Conservation (phyloP, 148 eudicot genomes). For the Mesembryanthemum crystallinum region DNA sequence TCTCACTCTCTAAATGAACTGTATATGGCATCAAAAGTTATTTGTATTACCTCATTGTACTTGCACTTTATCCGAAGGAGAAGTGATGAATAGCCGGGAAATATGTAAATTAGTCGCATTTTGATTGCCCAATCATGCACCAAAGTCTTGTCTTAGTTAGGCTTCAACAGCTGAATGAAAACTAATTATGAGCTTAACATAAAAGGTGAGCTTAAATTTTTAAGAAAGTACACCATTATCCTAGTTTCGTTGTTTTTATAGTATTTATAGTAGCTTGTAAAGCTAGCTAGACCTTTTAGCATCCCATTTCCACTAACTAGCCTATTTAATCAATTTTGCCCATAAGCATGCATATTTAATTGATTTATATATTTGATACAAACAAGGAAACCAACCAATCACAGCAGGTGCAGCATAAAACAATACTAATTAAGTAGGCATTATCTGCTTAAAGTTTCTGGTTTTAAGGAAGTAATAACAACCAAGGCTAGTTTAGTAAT, state of each 20-base stretch:
- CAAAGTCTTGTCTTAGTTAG: constrained; percentile 22
- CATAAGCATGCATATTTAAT: neutral
- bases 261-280: constrained; percentile 5
- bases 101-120: constrained; percentile 14
- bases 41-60: constrained; percentile 26
- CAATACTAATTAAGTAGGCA: neutral
- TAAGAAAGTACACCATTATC: constrained; percentile 4
- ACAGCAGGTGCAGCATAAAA: neutral
- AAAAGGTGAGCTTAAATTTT: neutral
- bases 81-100: constrained; percentile 12
- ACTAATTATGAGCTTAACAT: neutral
- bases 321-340: constrained; percentile 15
- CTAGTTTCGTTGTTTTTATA: neutral
- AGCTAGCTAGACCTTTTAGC: constrained; percentile 12
- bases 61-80: constrained; percentile 17
- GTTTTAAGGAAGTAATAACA: neutral
- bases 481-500: constrained; percentile 10
- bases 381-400: neutral
- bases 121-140: constrained; percentile 25
- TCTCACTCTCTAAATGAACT: neutral
- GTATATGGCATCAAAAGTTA: neutral
- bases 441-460: constrained; percentile 1
- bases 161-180: constrained; percentile 11
- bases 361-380: neutral
- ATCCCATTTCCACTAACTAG: constrained; percentile 8